Conservation (phyloP, 768 basidiomycete species). For the Tylopilus intermedius region DNA sequence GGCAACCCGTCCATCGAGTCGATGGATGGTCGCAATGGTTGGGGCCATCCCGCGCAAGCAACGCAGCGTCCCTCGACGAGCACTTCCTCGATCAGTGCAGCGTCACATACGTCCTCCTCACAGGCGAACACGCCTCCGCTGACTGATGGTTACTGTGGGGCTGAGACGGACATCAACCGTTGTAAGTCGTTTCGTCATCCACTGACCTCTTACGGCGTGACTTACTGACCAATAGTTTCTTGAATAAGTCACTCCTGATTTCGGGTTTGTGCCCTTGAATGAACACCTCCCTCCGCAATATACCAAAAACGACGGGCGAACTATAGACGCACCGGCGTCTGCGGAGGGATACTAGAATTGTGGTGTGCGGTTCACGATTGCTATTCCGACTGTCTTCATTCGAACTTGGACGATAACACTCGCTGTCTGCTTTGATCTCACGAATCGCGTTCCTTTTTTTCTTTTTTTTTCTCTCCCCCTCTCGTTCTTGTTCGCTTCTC, state of each 20-base stretch:
- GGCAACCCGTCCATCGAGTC: constrained; percentile 36
- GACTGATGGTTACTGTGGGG: constrained; percentile 52
- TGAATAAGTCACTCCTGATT: constrained; percentile 71
- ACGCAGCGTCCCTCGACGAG: constrained; percentile 63
- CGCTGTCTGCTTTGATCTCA: constrained; percentile 27
- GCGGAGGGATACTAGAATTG: constrained; percentile 29
- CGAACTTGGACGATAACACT: constrained; percentile 30
- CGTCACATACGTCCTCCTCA: constrained; percentile 71
- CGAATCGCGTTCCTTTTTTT: constrained; percentile 32
- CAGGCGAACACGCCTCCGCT: constrained; percentile 81
- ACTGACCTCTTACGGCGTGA: constrained; percentile 33
- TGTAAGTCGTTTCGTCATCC: constrained; percentile 53
- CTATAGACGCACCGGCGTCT: constrained; percentile 33
- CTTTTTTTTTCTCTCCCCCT: neutral
- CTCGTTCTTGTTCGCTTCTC: constrained; percentile 30
- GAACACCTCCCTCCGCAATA: constrained; percentile 66
- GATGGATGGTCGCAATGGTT: constrained; percentile 39
- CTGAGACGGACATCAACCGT: constrained; percentile 74
- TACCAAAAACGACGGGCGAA: constrained; percentile 51
- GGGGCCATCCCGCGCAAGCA: constrained; percentile 34
- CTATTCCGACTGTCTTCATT: constrained; percentile 29
- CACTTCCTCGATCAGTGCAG: constrained; percentile 71
- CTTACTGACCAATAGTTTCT: constrained; percentile 45
- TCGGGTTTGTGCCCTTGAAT: constrained; percentile 79
- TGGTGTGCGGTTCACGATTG: constrained; percentile 25